phyloP scores from a whole-genome alignment of 1,284 basidiomycete species.

The Cutaneotrichosporon sp. region DNA sequence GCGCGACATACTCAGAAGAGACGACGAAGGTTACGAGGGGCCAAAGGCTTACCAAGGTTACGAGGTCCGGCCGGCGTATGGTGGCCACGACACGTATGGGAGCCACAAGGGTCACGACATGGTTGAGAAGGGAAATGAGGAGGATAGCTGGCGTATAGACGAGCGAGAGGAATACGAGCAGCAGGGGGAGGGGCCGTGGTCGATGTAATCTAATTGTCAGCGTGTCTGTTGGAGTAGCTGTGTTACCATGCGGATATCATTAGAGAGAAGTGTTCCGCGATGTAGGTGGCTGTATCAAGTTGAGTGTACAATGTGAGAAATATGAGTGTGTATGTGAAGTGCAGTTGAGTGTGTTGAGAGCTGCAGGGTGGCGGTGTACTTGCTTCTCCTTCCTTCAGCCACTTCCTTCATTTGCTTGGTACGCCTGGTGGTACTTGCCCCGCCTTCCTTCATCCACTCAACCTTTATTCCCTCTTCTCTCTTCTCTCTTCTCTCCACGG shows the following conservation, averaged over 20 bases:
- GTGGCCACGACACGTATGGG: neutral
- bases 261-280: neutral
- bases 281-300: too few relatives aligned
- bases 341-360: neutral
- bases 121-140: neutral
- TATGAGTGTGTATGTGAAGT: neutral
- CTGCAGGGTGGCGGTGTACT: neutral
- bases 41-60: neutral
- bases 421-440: neutral
- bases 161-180: neutral
- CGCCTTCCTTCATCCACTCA: neutral
- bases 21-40: neutral
- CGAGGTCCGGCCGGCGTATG: too few relatives aligned
- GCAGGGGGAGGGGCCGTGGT: neutral
- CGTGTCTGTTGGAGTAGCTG: neutral
- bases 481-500: neutral
- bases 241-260: neutral
- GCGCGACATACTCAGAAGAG: neutral
- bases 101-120: neutral
- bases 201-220: neutral
- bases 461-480: neutral
- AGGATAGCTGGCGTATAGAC: conserved; percentile 1
- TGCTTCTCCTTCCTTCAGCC: neutral
- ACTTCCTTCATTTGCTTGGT: neutral
- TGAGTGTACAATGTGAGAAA: neutral